Percentiles rank a stretch among this genome's conserved stretches.
These are phyloP conservation scores for Amaranthus hypochondriacus DNA, from an alignment of 148 eudicot species.

Conservation along the genomic window DNA sequence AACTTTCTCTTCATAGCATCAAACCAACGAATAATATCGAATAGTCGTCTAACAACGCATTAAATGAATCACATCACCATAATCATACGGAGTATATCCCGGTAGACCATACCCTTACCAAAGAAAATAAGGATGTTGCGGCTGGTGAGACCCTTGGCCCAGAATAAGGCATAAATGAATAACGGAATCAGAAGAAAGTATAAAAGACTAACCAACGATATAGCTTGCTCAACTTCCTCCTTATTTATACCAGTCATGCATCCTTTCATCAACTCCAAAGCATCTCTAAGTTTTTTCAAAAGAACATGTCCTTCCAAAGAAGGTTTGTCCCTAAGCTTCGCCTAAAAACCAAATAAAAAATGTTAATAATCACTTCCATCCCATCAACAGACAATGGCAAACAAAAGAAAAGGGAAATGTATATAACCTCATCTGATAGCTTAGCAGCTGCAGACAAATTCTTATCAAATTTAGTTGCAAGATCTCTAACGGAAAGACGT, in stretches of 20 bases:
- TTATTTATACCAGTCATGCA: constrained; percentile 76
- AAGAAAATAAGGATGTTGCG: too few species aligned
- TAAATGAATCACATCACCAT: too few species aligned
- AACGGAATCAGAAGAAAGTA: background rate
- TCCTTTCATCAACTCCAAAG: constrained; percentile 76
- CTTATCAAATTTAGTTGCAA: constrained; percentile 95
- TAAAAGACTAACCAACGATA: constrained; percentile 65
- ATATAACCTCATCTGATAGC: constrained; percentile 69
- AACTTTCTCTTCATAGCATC: background rate
- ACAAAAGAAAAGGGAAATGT: background rate
- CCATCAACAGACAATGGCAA: background rate
- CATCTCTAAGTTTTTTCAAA: constrained; percentile 93
- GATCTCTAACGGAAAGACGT: constrained; percentile 89
- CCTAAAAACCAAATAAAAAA: constrained; percentile 39
- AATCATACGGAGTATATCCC: too few species aligned
- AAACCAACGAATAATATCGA: background rate
- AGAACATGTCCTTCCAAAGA: constrained; percentile 98
- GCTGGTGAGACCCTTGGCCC: too few species aligned
- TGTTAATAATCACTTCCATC: background rate
- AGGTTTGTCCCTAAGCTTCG: constrained; percentile 72
- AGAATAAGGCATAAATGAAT: too few species aligned
- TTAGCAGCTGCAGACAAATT: constrained; percentile 87
- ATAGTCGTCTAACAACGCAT: background rate
- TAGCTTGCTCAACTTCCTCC: constrained; percentile 93
- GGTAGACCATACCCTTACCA: too few species aligned